Percentiles rank a stretch among this genome's conserved stretches.
phyloP scores from a whole-genome alignment of 2,329 filamentous ascomycete species.

The Pseudogymnoascus sp. region DNA sequence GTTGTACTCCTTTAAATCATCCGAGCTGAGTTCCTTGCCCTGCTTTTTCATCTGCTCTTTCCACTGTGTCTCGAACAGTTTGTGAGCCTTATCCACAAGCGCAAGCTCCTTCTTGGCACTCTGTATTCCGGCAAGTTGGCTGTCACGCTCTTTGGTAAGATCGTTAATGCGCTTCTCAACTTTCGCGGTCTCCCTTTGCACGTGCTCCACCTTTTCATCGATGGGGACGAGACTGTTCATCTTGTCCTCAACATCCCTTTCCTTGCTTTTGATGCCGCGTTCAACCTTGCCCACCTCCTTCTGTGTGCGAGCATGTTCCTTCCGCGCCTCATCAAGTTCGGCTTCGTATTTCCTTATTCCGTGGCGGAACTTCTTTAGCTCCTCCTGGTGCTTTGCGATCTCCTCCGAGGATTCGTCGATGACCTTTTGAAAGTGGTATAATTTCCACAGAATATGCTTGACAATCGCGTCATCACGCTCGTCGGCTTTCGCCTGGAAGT shows the following conservation, averaged over 20 bases:
- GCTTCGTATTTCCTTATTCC: slow-evolving; percentile 79
- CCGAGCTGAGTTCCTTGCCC: slow-evolving; percentile 75
- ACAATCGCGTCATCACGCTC: slow-evolving; percentile 88
- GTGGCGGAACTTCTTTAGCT: slow-evolving; percentile 84
- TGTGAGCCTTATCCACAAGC: slow-evolving; percentile 80
- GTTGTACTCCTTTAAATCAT: slow-evolving; percentile 85
- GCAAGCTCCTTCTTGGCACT: slow-evolving; percentile 73
- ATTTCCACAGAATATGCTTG: slow-evolving; percentile 90
- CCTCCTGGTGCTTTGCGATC: slow-evolving; percentile 89
- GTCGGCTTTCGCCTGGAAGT: slow-evolving; percentile 81
- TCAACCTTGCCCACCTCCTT: slow-evolving; percentile 76
- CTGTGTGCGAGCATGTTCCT: slow-evolving; percentile 69
- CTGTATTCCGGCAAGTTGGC: slow-evolving; percentile 58
- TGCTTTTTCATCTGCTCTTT: slow-evolving; percentile 75
- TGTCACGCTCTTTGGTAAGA: slow-evolving; percentile 67
- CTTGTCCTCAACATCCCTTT: slow-evolving; percentile 78
- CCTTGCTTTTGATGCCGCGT: slow-evolving; percentile 73
- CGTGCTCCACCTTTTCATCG: slow-evolving; percentile 82
- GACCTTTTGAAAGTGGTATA: slow-evolving; percentile 87
- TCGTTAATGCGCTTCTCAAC: slow-evolving; percentile 59
- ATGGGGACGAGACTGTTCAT: slow-evolving; percentile 81
- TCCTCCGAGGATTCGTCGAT: slow-evolving; percentile 87
- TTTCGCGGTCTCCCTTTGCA: slow-evolving; percentile 58
- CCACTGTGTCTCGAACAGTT: slow-evolving; percentile 82
- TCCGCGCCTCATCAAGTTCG: slow-evolving; percentile 70